A percentile compares a stretch with the other conserved stretches of the same genome.
These are phyloP conservation scores for Dittrichia graveolens DNA, from an alignment of 129 eudicot genomes.

Conservation along the genomic window DNA sequence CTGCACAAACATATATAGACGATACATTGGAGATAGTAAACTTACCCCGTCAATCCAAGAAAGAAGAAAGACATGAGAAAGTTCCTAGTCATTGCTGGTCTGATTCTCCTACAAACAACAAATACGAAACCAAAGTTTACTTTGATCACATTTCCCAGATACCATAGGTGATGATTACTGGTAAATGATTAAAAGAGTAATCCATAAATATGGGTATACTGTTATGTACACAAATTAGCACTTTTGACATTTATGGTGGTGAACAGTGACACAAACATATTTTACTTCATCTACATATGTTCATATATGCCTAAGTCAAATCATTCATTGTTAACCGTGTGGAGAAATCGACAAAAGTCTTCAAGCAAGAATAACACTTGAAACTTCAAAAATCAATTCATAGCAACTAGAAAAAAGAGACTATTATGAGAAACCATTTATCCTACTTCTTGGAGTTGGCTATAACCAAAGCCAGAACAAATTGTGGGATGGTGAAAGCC, in stretches of 20 bases:
- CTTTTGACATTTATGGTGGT: constrained; percentile 1
- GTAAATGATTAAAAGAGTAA: constrained; percentile 7
- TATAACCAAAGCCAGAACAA: no score
- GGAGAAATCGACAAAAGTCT: no score
- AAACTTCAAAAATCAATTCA: no score
- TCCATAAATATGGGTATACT: not conserved
- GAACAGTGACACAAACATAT: not conserved
- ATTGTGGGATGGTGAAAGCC: no score
- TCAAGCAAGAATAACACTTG: no score
- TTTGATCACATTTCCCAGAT: constrained; percentile 29
- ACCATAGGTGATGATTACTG: constrained; percentile 5
- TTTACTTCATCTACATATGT: constrained; percentile 12
- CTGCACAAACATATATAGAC: not conserved
- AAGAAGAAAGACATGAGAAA: constrained; percentile 67
- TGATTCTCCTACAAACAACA: constrained; percentile 62
- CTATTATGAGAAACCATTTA: no score
- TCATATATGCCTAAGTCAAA: not conserved
- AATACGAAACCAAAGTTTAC: constrained; percentile 19
- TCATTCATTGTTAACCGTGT: not conserved
- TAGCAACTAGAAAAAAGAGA: no score
- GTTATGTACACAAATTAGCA: constrained; percentile 11
- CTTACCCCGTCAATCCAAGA: constrained; percentile 99
- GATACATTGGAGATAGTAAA: constrained; percentile 5
- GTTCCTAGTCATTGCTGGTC: constrained; percentile 72
- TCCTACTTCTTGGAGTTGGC: no score